Conservation (phyloP, 2,329 filamentous ascomycete genomes). For the Exophiala sp. region DNA sequence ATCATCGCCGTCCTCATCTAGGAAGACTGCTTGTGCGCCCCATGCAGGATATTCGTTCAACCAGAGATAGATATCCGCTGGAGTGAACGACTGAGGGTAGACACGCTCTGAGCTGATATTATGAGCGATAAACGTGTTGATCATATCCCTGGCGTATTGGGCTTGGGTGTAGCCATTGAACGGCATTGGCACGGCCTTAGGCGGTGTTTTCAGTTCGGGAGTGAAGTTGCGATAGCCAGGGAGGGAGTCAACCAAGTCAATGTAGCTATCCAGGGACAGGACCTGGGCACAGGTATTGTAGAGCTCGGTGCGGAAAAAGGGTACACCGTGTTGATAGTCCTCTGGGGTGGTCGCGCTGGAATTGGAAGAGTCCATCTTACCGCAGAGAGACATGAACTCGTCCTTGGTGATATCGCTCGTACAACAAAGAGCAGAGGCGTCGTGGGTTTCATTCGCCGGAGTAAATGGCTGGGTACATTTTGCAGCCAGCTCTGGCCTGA, state of each 20-base stretch:
- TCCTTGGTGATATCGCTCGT: slow-evolving; percentile 63
- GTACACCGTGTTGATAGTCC: slow-evolving; percentile 55
- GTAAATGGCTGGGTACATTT: slow-evolving; percentile 60
- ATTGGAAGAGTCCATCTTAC: slow-evolving; percentile 64
- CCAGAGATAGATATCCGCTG: slow-evolving; percentile 62
- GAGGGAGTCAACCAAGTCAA: slow-evolving; percentile 52
- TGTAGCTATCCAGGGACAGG: slow-evolving; percentile 57
- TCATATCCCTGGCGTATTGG: slow-evolving; percentile 58
- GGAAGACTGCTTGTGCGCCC: slow-evolving; percentile 56
- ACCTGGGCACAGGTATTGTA: slow-evolving; percentile 51
- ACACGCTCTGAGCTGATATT: slow-evolving; percentile 51
- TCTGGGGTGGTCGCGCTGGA: slow-evolving; percentile 49
- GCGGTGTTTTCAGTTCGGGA: slow-evolving; percentile 61
- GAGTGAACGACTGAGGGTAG: slow-evolving; percentile 61
- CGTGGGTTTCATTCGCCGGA: slow-evolving; percentile 47
- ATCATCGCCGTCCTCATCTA: slow-evolving; percentile 57
- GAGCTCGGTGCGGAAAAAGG: slow-evolving; percentile 33
- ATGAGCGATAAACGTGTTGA: slow-evolving; percentile 53
- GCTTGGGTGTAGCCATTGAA: slow-evolving; percentile 62
- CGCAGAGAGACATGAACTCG: slow-evolving; percentile 63
- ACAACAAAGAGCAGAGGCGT: slow-evolving; percentile 61
- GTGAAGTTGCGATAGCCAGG: slow-evolving; percentile 55
- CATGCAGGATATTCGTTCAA: slow-evolving; percentile 56
- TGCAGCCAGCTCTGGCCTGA: slow-evolving; percentile 54
- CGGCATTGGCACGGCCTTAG: slow-evolving; percentile 60